These are phyloP conservation scores for Didymella sp. DNA, from an alignment of 2,329 filamentous ascomycete species.

Conservation along the genomic window DNA sequence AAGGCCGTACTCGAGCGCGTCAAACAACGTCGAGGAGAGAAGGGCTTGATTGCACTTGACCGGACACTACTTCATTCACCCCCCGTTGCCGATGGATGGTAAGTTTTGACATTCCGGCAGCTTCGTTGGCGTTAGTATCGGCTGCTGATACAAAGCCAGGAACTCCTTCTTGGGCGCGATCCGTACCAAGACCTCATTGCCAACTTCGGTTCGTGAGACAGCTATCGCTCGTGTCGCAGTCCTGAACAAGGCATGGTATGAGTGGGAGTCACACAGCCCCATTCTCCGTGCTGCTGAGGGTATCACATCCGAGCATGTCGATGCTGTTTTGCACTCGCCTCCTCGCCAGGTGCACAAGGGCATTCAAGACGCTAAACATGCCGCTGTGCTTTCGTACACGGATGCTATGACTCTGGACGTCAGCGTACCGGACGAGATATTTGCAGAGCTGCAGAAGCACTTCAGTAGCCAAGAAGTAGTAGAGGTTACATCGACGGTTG, in stretches of 20 bases:
- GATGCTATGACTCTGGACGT: slow-evolving; percentile 85
- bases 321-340: slow-evolving; percentile 34
- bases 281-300: slow-evolving; percentile 54
- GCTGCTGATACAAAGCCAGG: slow-evolving; percentile 33
- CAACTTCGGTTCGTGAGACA: slow-evolving; percentile 69
- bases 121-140: not conserved
- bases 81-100: slow-evolving; percentile 64
- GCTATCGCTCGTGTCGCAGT: slow-evolving; percentile 83
- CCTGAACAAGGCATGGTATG: slow-evolving; percentile 82
- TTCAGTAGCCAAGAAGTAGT: slow-evolving; percentile 78
- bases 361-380: slow-evolving; percentile 65
- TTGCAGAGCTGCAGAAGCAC: slow-evolving; percentile 65
- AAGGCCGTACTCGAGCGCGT: slow-evolving; percentile 60
- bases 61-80: slow-evolving; percentile 62
- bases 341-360: slow-evolving; percentile 18
- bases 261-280: slow-evolving; percentile 81
- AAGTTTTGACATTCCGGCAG: slow-evolving; percentile 4
- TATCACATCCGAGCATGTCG: slow-evolving; percentile 59
- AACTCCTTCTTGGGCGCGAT: slow-evolving; percentile 65
- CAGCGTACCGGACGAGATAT: slow-evolving; percentile 71
- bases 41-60: slow-evolving; percentile 61
- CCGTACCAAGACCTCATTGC: slow-evolving; percentile 60
- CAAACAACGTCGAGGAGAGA: slow-evolving; percentile 58
- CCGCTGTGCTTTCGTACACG: slow-evolving; percentile 74
- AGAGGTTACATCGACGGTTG: slow-evolving; percentile 80